These are phyloP conservation scores for Xylaria scruposa DNA, from an alignment of 495 filamentous ascomycete genomes.

Conservation along the genomic window DNA sequence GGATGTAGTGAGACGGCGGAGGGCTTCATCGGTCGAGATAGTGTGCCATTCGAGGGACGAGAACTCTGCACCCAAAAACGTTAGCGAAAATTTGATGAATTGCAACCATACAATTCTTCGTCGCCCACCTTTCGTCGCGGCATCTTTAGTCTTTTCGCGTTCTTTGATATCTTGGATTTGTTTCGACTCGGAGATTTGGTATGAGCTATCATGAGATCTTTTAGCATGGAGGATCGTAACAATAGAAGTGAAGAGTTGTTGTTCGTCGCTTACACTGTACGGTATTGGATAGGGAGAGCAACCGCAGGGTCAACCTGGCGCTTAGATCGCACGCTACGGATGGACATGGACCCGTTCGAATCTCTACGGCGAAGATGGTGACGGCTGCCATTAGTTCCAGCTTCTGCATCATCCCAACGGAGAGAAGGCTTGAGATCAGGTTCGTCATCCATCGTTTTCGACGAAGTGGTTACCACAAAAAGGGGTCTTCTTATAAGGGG, in stretches of 20 bases:
- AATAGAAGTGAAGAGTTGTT: not conserved
- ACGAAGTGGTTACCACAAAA: not conserved
- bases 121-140: constrained; percentile 47
- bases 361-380: constrained; percentile 35
- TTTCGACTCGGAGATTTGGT: constrained; percentile 60
- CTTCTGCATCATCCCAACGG: constrained; percentile 46
- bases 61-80: constrained; percentile 41
- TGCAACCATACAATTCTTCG: not conserved
- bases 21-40: constrained; percentile 59
- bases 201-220: constrained; percentile 44
- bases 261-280: constrained; percentile 50
- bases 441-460: constrained; percentile 27
- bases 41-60: constrained; percentile 63
- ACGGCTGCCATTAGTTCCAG: constrained; percentile 24
- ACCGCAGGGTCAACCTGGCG: constrained; percentile 53
- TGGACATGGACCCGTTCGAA: constrained; percentile 48
- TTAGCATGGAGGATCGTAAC: constrained; percentile 14
- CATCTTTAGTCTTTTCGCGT: constrained; percentile 45
- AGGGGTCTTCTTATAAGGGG: not conserved
- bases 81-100: constrained; percentile 24
- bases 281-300: constrained; percentile 60
- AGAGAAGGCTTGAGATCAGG: constrained; percentile 35
- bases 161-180: constrained; percentile 46
- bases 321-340: constrained; percentile 43
- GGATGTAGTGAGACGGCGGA: constrained; percentile 59